Evolutionary conservation across 2,329 filamentous ascomycete species (phyloP).

Genomic region (Cyphellophora attinorum): DNA sequence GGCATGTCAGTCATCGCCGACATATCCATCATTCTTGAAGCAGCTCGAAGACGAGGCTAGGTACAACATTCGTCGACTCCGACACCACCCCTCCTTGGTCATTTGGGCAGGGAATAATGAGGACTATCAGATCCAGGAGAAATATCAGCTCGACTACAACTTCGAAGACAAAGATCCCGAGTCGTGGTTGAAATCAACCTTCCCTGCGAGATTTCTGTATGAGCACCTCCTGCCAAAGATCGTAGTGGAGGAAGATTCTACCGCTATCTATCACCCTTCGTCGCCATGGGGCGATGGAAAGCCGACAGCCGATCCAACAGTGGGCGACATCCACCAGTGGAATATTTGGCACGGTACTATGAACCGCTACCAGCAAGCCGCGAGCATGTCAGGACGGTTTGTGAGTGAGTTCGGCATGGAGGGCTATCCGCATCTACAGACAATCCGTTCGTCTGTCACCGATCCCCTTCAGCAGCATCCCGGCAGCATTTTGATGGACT

Average conservation of each 20-base stretch:
- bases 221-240: conserved; percentile 76
- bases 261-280: conserved; percentile 64
- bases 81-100: conserved; percentile 79
- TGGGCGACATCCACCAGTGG: conserved; percentile 92
- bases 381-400: conserved; percentile 73
- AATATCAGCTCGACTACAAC: conserved; percentile 63
- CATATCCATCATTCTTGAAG: conserved; percentile 51
- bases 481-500: conserved; percentile 77
- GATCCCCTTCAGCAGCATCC: conserved; percentile 66
- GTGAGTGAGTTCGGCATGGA: conserved; percentile 94
- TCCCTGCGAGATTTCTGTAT: conserved; percentile 87
- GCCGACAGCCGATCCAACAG: conserved; percentile 62
- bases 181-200: conserved; percentile 77
- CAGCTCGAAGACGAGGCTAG: conserved; percentile 57
- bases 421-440: conserved; percentile 61
- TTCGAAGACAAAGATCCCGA: conserved; percentile 65
- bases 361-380: conserved; percentile 82
- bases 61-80: conserved; percentile 57
- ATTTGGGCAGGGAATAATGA: conserved; percentile 93
- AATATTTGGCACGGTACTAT: conserved; percentile 91
- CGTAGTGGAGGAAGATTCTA: conserved; percentile 57
- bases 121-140: conserved; percentile 78
- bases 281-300: conserved; percentile 79
- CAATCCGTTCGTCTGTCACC: conserved; percentile 68
- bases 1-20: conserved; percentile 66